Conservation (phyloP, 805 yeast species). For the Candida quercuum region DNA sequence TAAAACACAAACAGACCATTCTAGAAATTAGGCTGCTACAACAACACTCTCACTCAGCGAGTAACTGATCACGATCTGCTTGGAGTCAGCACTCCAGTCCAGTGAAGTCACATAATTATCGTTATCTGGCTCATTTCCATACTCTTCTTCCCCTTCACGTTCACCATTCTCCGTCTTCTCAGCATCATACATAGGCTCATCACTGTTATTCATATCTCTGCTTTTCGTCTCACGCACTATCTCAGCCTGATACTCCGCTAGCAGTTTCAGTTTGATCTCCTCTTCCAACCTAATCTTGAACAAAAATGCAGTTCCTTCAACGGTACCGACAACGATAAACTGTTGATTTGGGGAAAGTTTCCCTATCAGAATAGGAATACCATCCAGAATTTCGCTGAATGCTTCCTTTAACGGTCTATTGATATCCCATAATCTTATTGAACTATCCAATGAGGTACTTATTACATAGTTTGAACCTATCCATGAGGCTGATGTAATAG, state of each 20-base stretch:
- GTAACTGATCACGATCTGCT: conserved; percentile 27
- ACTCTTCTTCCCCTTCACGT: not conserved
- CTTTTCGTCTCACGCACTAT: conserved; percentile 6
- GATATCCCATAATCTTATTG: conserved; percentile 63
- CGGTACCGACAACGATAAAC: conserved; percentile 59
- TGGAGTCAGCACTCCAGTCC: conserved; percentile 28
- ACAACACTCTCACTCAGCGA: conserved; percentile 24
- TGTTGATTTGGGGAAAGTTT: conserved; percentile 43
- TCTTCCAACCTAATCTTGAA: conserved; percentile 36
- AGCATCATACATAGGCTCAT: not conserved
- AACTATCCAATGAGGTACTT: conserved; percentile 66
- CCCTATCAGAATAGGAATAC: conserved; percentile 51
- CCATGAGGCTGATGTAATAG: conserved; percentile 57
- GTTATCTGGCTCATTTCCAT: conserved; percentile 7
- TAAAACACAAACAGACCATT: too few relatives aligned
- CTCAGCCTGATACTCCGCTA: conserved; percentile 23
- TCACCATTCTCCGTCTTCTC: not conserved
- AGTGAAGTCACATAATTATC: conserved; percentile 27
- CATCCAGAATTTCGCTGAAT: conserved; percentile 35
- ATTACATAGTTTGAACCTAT: conserved; percentile 35
- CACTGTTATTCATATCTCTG: not conserved
- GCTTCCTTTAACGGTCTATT: conserved; percentile 32
- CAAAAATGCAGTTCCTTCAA: conserved; percentile 52
- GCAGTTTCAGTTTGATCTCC: conserved; percentile 10
- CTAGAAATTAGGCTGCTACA: conserved; percentile 1